A percentile compares a stretch with the other conserved stretches of the same genome.
Conservation (phyloP, 2,329 filamentous ascomycete genomes). For the Hymenoscyphus repandus region DNA sequence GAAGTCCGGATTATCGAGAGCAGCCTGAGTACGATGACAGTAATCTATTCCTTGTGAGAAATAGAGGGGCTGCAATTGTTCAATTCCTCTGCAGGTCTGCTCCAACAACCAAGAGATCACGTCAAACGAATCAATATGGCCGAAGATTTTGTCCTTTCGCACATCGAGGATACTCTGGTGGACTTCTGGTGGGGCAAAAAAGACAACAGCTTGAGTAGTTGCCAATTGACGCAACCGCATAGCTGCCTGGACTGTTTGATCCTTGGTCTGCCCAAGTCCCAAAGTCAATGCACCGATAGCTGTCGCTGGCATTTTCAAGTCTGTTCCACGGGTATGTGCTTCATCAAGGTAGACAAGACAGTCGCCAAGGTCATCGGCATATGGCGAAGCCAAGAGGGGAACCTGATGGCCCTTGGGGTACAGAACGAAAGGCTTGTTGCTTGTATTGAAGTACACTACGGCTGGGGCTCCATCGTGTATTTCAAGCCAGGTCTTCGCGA, state of each 20-base stretch:
- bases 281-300: conserved; percentile 22
- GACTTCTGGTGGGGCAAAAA: conserved; percentile 29
- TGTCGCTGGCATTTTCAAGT: conserved; percentile 18
- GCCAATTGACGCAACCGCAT: conserved; percentile 60
- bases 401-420: conserved; percentile 16
- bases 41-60: conserved; percentile 57
- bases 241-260: conserved; percentile 55
- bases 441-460: conserved; percentile 11
- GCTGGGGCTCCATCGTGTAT: conserved; percentile 11
- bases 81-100: conserved; percentile 55
- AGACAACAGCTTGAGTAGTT: conserved; percentile 28
- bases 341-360: conserved; percentile 27
- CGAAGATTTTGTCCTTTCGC: conserved; percentile 25
- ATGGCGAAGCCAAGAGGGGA: conserved; percentile 21
- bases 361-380: conserved; percentile 17
- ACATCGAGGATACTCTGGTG: conserved; percentile 49
- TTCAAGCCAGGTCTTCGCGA: conserved; percentile 21
- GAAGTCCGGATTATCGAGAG: conserved; percentile 38
- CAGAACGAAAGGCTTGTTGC: conserved; percentile 13
- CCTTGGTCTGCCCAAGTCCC: conserved; percentile 22
- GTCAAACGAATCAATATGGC: conserved; percentile 33
- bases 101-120: conserved; percentile 59
- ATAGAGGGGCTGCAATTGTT: conserved; percentile 54
- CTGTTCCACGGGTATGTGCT: conserved; percentile 25
- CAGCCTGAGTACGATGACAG: conserved; percentile 49